Evolutionary conservation across 2,329 filamentous ascomycete genomes (phyloP), one percentile per base, ranked within the genome.

Genomic region (Fusarium algeriense): DNA sequence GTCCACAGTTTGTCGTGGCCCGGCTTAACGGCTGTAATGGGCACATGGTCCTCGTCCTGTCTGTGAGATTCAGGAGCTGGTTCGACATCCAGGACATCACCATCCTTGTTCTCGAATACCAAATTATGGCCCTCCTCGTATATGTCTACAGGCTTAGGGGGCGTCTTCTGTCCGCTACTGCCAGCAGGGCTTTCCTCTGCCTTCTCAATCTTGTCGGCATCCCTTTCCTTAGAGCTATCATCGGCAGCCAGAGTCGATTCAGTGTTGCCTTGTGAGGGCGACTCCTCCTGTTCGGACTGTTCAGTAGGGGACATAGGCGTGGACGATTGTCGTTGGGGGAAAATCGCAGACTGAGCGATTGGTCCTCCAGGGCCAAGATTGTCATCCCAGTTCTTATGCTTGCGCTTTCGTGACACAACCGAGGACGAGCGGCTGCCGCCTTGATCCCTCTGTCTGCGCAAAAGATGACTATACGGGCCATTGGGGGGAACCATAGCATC

Each of bases 271-370:
- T 74, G 77, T 13, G 77, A 76, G 15, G 79, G 73, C 7, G 73
- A 70, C 3, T 76, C 66, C 4, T 80, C 78, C 52, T 78, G 80
- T 12, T 81, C 78, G 28, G 43, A 55, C 11, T 50, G 43, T 35
- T 76, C 71, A 3, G 55, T 62, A 17, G 77, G 69, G 7, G 75
- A 70, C 26, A 69, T 57, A 7, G 73, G 70, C 12, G 75, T 73
- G 12, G 69, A 66, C 23, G 74, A 65, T 54, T 81, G 83, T 15
- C 85, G 84, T 63, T 85, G 83, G 5, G 96, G 96, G 71, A 89
- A 91, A 74, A 98, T 98, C 28, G 96, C 96, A 38, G 95, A 97
- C 77, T 97, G 91, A 67, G 89, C 93, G 73, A 98, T 92, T 6
- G 94, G 96, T 0, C 96, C 96, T 67, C 96, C 96, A 6, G 93